Conservation (phyloP, 257 asterid species). For the Solanum sitiens region DNA sequence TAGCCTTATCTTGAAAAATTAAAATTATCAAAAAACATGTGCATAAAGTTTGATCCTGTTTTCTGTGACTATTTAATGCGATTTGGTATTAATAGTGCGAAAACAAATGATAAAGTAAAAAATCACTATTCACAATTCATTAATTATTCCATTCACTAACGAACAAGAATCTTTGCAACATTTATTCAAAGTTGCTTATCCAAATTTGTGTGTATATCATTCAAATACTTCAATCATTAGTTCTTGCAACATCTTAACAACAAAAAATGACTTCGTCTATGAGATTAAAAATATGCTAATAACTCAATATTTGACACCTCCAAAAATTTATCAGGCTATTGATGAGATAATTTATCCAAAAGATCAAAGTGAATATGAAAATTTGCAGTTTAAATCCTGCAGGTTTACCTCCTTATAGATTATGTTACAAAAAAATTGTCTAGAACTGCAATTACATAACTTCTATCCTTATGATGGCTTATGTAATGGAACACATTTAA, state of each 20-base stretch:
- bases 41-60: too few species aligned
- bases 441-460: background rate
- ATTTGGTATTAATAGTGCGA: background rate
- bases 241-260: background rate
- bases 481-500: background rate
- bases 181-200: too few species aligned
- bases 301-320: background rate
- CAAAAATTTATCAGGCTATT: background rate
- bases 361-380: background rate
- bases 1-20: background rate
- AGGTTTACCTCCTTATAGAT: background rate
- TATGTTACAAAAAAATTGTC: background rate
- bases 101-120: too few species aligned
- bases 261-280: background rate
- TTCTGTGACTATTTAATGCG: background rate
- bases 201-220: background rate
- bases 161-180: background rate
- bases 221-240: background rate
- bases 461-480: background rate
- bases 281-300: background rate
- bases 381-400: background rate
- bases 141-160: background rate
- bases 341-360: background rate
- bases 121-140: background rate
- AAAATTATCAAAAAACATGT: too few species aligned